A percentile compares a stretch with the other conserved stretches of the same genome.
Conservation (phyloP, 2,329 filamentous ascomycete species). For the Colletotrichum scovillei region DNA sequence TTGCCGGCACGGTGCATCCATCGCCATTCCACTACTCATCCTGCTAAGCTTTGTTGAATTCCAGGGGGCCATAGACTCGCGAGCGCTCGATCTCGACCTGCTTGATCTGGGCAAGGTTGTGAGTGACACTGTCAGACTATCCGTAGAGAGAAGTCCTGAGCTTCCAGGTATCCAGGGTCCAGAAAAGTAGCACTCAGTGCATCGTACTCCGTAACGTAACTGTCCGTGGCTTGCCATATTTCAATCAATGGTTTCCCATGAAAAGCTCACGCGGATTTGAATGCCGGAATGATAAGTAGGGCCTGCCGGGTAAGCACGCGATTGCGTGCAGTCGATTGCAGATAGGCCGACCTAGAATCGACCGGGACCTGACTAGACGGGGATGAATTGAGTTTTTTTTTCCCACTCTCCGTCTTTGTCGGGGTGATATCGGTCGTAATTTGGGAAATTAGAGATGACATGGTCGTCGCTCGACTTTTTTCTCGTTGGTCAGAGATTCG, state of each 20-base stretch:
- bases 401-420: not conserved
- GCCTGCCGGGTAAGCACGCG: constrained; percentile 28
- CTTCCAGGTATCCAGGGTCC: not conserved
- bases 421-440: constrained; percentile 26
- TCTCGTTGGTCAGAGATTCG: not conserved
- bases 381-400: constrained; percentile 22
- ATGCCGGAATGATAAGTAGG: constrained; percentile 9
- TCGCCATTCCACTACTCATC: constrained; percentile 15
- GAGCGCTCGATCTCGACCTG: constrained; percentile 14
- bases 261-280: not conserved
- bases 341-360: not conserved
- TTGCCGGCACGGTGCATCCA: constrained; percentile 13
- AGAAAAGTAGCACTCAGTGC: not conserved
- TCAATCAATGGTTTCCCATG: not conserved
- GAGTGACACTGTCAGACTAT: not conserved
- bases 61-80: constrained; percentile 12
- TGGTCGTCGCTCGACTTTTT: not conserved
- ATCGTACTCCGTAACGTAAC: too few species aligned
- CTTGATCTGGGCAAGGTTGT: constrained; percentile 22
- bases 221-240: not conserved
- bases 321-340: constrained; percentile 21
- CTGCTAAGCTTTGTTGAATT: constrained; percentile 19
- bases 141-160: not conserved
- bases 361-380: constrained; percentile 24
- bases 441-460: constrained; percentile 22